Base-by-base conservation (phyloP, 2,329 filamentous ascomycete species). In the Apiospora rasikravindrae region DNA sequence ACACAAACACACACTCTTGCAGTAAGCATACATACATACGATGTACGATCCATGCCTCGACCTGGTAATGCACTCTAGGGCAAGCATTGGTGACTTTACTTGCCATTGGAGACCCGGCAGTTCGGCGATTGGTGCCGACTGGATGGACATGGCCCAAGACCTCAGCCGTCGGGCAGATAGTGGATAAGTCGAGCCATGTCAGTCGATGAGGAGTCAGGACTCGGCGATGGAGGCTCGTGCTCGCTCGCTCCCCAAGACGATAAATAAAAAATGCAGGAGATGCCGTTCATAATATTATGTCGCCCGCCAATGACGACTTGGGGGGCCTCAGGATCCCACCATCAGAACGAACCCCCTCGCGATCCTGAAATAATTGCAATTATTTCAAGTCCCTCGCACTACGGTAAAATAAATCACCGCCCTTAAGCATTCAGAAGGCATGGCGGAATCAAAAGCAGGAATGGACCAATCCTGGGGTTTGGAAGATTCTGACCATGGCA, bases 121-220 rank as follows among this genome's bases (percentile, higher is more conserved):
- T 64, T 37, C 57, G 57, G 57, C 57, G 57, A 64, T 40, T 64
- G 57, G 57, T 40, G 57, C 57, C 57, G 57, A 40, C 57, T 64
- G 57, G 57, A 64, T 22, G 57, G 57, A 40, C 57, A 64, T n/a
- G 57, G 33, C 57, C 29, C 33, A 64, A 64, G 57, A 37, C 33
- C 33, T 37, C 33, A 64, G 57, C 13, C 33, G 24, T 40, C 57
- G 57, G 57, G 33, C 57, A 64, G 57, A 64, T 64, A 64, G 57
- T 64, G 57, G 57, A 22, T 40, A 64, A 40, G 57, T 40, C 57
- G 57, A 64, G 57, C 57, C 57, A 64, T 64, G 57, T 64, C 33
- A 64, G 57, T 64, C 57, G 57, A 64, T 64, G 57, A 64, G 57
- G 57, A 64, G 57, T 40, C 57, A 64, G 22, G 57, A 64, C 57